Base-by-base conservation (phyloP, 768 basidiomycete genomes). In the Suillus alpinus region DNA sequence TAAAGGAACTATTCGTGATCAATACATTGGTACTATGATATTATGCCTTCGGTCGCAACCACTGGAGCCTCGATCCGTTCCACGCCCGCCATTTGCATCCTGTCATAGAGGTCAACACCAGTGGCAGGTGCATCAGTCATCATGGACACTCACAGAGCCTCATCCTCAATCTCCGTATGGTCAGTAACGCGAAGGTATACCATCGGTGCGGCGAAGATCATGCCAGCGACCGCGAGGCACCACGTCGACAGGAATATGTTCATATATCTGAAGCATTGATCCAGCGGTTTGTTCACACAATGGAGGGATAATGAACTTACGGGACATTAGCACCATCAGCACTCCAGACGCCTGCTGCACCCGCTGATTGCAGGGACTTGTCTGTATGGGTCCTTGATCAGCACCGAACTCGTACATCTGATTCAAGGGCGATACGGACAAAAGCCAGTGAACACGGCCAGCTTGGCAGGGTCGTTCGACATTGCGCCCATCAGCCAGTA, bases 401-500 rank as follows among this genome's bases (percentile, higher is more conserved):
- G 61, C 26, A 37, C 32, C 18, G 13, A 59, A 57, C 31, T 36
- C 34, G 31, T 58, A 6, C 20, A 12, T 51, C 32, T n/a, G 50
- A 20, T 41, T 47, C 43, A 31, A 26, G 44, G 20, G 18, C 18
- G 26, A 65, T 13, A 81, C 88, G 65, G 66, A 92, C 91, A 94
- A 65, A 94, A 90, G 37, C 92, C 92, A 14, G 87, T 76, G 69
- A 94, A 88, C 70, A 92, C 83, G 0, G 92, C 91, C 23, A 94
- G 82, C 71, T 90, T 91, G 4, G 81, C 82, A 3, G 89, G 85
- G 67, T 92, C 84, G 61, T 94, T 92, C 16, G 89, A 91, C 87
- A 94, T 90, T 14, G 89, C 88, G 34, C 92, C 92, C 84, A 91
- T 89, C 66, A 91, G 80, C 89, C 89, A 92, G 72, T 92, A 92